Conservation (phyloP, 305 asterid species). For the Lippia alba region DNA sequence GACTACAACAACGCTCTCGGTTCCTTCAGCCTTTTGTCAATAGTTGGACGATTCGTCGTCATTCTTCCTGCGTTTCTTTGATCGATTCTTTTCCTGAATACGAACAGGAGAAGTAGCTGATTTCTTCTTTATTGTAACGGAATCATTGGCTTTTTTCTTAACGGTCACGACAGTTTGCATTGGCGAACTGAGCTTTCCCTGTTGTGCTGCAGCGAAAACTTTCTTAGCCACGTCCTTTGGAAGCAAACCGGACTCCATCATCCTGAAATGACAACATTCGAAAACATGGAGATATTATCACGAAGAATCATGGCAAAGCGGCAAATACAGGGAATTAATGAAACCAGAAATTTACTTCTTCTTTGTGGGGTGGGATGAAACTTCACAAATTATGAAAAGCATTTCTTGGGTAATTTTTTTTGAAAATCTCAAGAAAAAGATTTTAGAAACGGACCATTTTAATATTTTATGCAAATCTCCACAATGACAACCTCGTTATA, state of each 20-base stretch:
- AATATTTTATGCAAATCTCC: neutral
- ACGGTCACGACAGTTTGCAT: conserved; percentile 63
- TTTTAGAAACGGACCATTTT: neutral
- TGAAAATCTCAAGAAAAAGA: neutral
- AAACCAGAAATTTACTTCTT: neutral
- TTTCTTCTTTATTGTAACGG: conserved; percentile 45
- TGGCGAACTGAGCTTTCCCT: conserved; percentile 69
- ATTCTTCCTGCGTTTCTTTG: conserved; percentile 57
- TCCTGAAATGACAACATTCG: conserved; percentile 47
- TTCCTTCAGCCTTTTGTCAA: conserved; percentile 51
- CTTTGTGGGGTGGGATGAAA: no score
- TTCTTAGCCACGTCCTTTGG: conserved; percentile 71
- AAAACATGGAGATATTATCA: neutral
- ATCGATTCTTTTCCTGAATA: conserved; percentile 54
- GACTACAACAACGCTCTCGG: conserved; percentile 48
- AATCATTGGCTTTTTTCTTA: conserved; percentile 44
- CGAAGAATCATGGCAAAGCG: neutral
- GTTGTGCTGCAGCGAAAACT: conserved; percentile 59
- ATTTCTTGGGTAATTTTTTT: no score
- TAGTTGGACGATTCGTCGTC: conserved; percentile 49
- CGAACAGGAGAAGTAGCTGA: conserved; percentile 43
- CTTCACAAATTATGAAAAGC: no score
- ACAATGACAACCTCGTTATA: neutral
- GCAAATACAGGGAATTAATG: neutral
- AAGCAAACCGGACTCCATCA: conserved; percentile 94